Base-by-base conservation (phyloP, 2,329 filamentous ascomycete species). In the Chrysoporthe cubensis region DNA sequence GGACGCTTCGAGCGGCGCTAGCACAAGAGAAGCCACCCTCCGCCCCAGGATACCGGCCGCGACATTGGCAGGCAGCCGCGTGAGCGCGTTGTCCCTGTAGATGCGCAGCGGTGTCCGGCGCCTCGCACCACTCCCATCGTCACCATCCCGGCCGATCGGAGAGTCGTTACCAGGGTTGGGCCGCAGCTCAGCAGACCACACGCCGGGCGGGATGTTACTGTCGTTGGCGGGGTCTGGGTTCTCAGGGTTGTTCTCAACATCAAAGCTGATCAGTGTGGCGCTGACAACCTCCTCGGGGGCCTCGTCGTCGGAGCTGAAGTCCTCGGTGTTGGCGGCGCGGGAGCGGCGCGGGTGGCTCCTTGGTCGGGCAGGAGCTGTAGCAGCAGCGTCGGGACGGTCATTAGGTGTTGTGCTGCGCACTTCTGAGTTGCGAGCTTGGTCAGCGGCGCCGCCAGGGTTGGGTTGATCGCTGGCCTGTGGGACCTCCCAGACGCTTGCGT, bases 181-280 rank as follows among this genome's bases (percentile, higher is more conserved):
- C 0, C 86, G 82, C 21, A 88, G 75, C 72, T 89, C 87, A 14
- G 87, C 86, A 4, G 84, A 86, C 87, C 87, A 89, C 1, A 85
- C 74, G 16, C 84, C 86, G 1, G 83, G 78, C 1, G 83, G 83
- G 2, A 81, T 80, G 60, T 86, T 69, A 40, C 40, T 54, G 46
- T 69, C 65, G 32, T 68, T 64, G 44, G 63, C 7, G 50, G 69
- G 69, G 21, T 66, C 66, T 1, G 62, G 84, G 3, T 79, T 81
- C 0, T 84, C 79, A 59, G 88, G 86, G 3, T 82, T 84, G 0
- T 86, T 83, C 70, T 89, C 87, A 40, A 88, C 85, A 66, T 89
- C 87, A 66, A 89, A 88, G 71, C 85, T 88, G 63, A 89, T 88
- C 5, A 88, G 76, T 0, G 86, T 87, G 1, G 85, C 83, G 65